phyloP scores from a whole-genome alignment of 208 protist species.

The Leishmania turanica region DNA sequence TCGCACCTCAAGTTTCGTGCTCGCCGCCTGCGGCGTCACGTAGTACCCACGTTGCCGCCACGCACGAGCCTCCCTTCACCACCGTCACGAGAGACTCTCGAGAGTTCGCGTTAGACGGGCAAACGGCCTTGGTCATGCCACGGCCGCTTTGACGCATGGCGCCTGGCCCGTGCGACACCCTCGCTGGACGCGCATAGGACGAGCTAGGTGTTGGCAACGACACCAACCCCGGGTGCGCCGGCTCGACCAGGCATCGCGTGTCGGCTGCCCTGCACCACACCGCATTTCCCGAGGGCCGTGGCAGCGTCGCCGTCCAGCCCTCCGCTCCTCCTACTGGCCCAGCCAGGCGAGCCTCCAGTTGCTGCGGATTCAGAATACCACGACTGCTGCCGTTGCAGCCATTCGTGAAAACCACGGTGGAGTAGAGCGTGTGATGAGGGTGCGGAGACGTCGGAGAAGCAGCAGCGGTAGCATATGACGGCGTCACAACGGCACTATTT shows the following conservation, averaged over 20 bases:
- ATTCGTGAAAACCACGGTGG: slow-evolving; percentile 23
- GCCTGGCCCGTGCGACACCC: too few relatives aligned
- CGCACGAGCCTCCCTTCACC: slow-evolving; percentile 18
- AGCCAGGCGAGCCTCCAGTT: not conserved
- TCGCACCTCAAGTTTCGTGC: slow-evolving; percentile 9
- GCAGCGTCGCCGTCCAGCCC: slow-evolving; percentile 3
- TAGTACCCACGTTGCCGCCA: slow-evolving; percentile 17
- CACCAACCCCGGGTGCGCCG: slow-evolving; percentile 16
- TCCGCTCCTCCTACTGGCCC: not conserved
- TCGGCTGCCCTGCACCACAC: slow-evolving; percentile 17
- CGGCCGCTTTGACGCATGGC: not conserved
- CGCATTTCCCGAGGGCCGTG: slow-evolving; percentile 15
- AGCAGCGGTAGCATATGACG: not conserved
- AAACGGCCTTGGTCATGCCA: not conserved
- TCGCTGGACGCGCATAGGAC: not conserved
- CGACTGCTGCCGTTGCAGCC: slow-evolving; percentile 17
- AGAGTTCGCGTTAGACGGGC: not conserved
- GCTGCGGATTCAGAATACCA: slow-evolving; percentile 1
- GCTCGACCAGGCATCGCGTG: slow-evolving; percentile 30
- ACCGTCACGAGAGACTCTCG: slow-evolving; percentile 17
- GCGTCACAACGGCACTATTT: not conserved
- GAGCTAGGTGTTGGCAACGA: slow-evolving; percentile 9
- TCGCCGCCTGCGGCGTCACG: slow-evolving; percentile 7
- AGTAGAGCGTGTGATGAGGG: not conserved
- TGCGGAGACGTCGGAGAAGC: not conserved